Conservation (phyloP, 75 land plant genomes). For the Ceratopteris richardii region DNA sequence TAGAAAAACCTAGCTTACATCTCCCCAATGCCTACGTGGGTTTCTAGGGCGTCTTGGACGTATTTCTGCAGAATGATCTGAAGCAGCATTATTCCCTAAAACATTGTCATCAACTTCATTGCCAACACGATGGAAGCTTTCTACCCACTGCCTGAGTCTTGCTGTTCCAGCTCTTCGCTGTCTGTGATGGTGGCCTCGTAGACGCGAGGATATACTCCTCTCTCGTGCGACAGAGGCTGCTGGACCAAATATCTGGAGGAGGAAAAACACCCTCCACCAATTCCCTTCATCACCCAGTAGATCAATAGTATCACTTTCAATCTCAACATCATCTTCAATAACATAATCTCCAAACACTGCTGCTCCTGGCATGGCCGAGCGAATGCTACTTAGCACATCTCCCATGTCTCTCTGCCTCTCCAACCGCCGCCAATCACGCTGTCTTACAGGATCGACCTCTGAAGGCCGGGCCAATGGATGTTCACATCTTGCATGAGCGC, state of each 20-base stretch:
- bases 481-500: slow-evolving; percentile 56
- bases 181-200: too few relatives aligned
- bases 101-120: too few relatives aligned
- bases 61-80: too few relatives aligned
- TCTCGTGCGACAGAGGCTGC: neutral
- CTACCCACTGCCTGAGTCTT: too few relatives aligned
- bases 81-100: too few relatives aligned
- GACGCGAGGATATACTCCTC: too few relatives aligned
- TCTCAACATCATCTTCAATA: slow-evolving; percentile 45
- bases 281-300: slow-evolving; percentile 24
- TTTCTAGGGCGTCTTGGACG: too few relatives aligned
- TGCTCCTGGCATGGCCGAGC: slow-evolving; percentile 72
- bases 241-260: slow-evolving; percentile 62
- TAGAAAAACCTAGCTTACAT: too few relatives aligned
- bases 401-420: slow-evolving; percentile 56
- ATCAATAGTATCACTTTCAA: slow-evolving; percentile 21
- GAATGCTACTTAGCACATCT: slow-evolving; percentile 65
- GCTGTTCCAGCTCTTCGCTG: too few relatives aligned
- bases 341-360: slow-evolving; percentile 76
- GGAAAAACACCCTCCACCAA: slow-evolving; percentile 56
- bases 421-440: slow-evolving; percentile 59
- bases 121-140: too few relatives aligned
- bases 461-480: slow-evolving; percentile 60
- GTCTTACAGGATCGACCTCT: slow-evolving; percentile 61
- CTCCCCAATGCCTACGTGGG: too few relatives aligned